These are phyloP conservation scores for Tolypocladium paradoxum DNA, from an alignment of 2,329 filamentous ascomycete genomes.

Conservation along the genomic window DNA sequence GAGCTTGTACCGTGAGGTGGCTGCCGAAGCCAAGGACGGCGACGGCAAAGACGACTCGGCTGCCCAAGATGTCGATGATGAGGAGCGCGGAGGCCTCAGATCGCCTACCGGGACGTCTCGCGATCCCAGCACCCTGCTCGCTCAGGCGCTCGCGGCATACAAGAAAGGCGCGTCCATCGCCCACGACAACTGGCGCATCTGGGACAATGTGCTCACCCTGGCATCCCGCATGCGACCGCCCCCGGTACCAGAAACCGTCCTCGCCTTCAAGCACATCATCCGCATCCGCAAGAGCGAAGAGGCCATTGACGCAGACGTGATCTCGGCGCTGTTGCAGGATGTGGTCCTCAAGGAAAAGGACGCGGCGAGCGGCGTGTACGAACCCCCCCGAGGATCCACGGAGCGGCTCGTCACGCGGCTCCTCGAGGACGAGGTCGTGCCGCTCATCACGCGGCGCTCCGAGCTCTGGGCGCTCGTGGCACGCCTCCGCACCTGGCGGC, in stretches of 20 bases:
- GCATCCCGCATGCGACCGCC: conserved; percentile 68
- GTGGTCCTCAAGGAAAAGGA: conserved; percentile 40
- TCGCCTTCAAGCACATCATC: conserved; percentile 64
- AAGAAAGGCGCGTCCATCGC: conserved; percentile 79
- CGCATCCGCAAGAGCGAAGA: conserved; percentile 69
- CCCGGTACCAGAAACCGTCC: conserved; percentile 62
- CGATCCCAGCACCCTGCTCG: conserved; percentile 51
- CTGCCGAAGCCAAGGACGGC: conserved; percentile 24
- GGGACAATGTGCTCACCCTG: conserved; percentile 91
- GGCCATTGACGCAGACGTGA: conserved; percentile 63
- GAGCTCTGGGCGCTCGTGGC: conserved; percentile 68
- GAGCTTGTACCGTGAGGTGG: conserved; percentile 49
- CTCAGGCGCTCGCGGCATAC: conserved; percentile 72
- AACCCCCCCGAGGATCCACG: conserved; percentile 42
- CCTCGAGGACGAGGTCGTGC: conserved; percentile 63
- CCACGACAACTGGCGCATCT: conserved; percentile 82
- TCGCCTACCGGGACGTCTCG: conserved; percentile 13
- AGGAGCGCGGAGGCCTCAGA: conserved; percentile 15
- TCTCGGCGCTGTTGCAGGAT: conserved; percentile 63
- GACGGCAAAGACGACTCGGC: conserved; percentile 11
- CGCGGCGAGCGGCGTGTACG: conserved; percentile 18
- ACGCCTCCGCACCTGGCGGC: conserved; percentile 61
- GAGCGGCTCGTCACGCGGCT: conserved; percentile 57
- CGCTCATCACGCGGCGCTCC: conserved; percentile 71
- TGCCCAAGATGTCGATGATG: conserved; percentile 13